Base-by-base conservation (phyloP, 257 asterid genomes). In the Fraxinus pennsylvanica region DNA sequence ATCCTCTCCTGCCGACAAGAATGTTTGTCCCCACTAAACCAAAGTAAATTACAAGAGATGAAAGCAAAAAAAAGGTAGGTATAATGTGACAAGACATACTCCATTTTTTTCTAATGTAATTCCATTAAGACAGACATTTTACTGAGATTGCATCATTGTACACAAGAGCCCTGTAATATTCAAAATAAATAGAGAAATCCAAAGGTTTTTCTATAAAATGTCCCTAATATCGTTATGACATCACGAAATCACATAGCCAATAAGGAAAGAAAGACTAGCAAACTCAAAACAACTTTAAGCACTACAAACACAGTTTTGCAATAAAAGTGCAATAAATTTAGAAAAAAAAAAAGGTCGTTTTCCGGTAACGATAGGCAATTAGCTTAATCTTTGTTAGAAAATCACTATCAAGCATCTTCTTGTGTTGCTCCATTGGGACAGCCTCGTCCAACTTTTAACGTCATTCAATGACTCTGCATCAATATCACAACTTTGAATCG, bases 1-100 rank as follows among this genome's bases (percentile, higher is more conserved):
- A n/a, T 15, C 67, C 67, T 59, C 77, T 80, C 84, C 70, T 91
- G 90, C 96, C 96, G 97, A 93, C 96, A 91, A 76, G 88, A 84
- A 87, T 83, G 84, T 91, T 92, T 88, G 90, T 77, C 76, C 78
- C 91, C 94, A 87, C 92, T 87, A 84, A 85, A 77, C 69, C 19
- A 0, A 76, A 71, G 88, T 80, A 84, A 85, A 81, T 79, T n/a
- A 52, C 63, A 50, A 50, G 87, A 79, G 76, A 85, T 70, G 85
- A 82, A 82, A 88, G 73, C 68, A 81, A 80, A 71, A 52, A 52
- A 19, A 71, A 25, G 27, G 67, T 78, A 65, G 45, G 83, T 1
- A 68, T 61, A 78, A 52, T 52, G 7, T n/a, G 21, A 84, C 79
- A 80, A 81, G 77, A 82, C 78, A 1, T 75, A 68, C 85, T 83